Base-by-base conservation (phyloP, 495 filamentous ascomycete genomes). In the Chlorociboria aeruginascens region DNA sequence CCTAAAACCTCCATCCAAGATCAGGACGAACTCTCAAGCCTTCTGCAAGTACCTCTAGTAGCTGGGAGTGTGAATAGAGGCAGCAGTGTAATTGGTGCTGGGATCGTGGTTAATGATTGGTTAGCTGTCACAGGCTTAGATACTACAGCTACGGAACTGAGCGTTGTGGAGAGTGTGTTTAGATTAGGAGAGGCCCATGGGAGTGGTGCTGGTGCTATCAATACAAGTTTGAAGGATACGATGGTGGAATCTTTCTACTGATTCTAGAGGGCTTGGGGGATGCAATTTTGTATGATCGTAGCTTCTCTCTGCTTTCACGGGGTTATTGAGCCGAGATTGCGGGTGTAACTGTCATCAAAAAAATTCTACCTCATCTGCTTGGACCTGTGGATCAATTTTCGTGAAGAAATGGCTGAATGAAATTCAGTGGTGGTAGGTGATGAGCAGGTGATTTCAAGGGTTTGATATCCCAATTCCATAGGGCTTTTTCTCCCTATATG, bases 91-190 rank as follows among this genome's bases (percentile, higher is more conserved):
- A 87, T 98, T 30, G 92, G 92, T 20, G 92, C 92, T 9, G 92
- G 92, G 20, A 95, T 97, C 86, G 92, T 98, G 8, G 92, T 98
- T 47, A 98, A 98, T 62, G 92, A 98, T 70, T 97, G 92, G 92
- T 76, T 97, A 67, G 93, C 92, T 8, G 86, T 98, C n/a, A 93
- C 89, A 3, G 87, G 92, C 8, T 68, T 96, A 39, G 93, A 97
- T 61, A 98, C 92, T 11, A 98, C 92, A 20, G 92, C 92, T 9
- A 95, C 92, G 7, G 92, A 98, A 69, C 67, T 98, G 61, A 93
- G 85, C 58, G 92, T 98, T 51, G 77, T 98, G 33, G 92, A 98
- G 74, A 86, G 79, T 56, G 89, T 98, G 41, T 98, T 98, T 66
- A 75, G 87, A 50, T 67, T 98, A 30, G 89, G 89, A 43, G 93